Evolutionary conservation across 768 basidiomycete genomes (phyloP).

Genomic region (Pleurotus giganteus): DNA sequence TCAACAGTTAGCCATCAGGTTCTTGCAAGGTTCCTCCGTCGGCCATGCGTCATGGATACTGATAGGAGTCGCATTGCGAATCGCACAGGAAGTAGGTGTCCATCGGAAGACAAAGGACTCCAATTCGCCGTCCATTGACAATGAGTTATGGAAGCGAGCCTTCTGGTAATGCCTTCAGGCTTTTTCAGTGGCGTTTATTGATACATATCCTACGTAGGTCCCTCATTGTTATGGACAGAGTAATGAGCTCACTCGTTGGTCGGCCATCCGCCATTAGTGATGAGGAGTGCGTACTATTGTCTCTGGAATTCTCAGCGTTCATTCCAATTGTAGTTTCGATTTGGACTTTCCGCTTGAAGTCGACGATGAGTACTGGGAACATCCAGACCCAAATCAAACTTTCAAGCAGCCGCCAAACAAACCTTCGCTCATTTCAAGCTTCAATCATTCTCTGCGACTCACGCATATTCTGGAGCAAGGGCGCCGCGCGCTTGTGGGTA

Average conservation of each 20-base stretch:
- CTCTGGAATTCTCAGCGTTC: not conserved
- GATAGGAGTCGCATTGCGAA: slow-evolving; percentile 62
- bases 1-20: slow-evolving; percentile 51
- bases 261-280: slow-evolving; percentile 73
- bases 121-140: slow-evolving; percentile 43
- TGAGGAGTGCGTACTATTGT: slow-evolving; percentile 55
- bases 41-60: slow-evolving; percentile 62
- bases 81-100: slow-evolving; percentile 74
- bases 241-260: slow-evolving; percentile 50
- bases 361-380: slow-evolving; percentile 73
- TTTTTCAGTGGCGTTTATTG: not conserved
- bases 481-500: slow-evolving; percentile 51
- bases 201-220: slow-evolving; percentile 37
- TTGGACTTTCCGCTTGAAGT: slow-evolving; percentile 61
- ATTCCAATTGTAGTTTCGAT: slow-evolving; percentile 55
- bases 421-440: slow-evolving; percentile 54
- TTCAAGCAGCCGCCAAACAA: slow-evolving; percentile 64
- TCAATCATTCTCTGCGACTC: slow-evolving; percentile 54
- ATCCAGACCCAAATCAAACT: slow-evolving; percentile 48
- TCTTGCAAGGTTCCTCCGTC: slow-evolving; percentile 43
- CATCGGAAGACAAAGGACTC: slow-evolving; percentile 43
- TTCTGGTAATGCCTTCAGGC: slow-evolving; percentile 43
- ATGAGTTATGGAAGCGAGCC: slow-evolving; percentile 73
- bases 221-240: slow-evolving; percentile 45
- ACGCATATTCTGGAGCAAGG: slow-evolving; percentile 60